Conservation (phyloP, 2,329 filamentous ascomycete genomes). For the Didymella segeticola region DNA sequence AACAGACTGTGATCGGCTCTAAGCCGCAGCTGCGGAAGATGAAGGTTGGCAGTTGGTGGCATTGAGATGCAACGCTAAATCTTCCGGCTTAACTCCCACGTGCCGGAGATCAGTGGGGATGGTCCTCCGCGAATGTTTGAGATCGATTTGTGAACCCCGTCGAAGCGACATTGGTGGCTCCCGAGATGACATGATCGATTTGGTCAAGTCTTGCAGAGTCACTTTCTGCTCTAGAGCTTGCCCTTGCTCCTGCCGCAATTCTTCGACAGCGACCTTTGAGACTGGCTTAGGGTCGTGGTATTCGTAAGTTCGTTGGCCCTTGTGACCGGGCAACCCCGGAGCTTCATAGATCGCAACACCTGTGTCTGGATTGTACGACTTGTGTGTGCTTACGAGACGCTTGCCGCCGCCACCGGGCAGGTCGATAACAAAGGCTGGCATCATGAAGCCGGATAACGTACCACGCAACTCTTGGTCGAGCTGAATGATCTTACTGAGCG, state of each 20-base stretch:
- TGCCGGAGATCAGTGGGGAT: neutral
- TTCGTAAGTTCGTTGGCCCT: slow-evolving; percentile 54
- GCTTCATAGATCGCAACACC: slow-evolving; percentile 64
- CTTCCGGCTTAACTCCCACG: neutral
- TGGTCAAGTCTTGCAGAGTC: neutral
- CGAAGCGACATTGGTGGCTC: neutral
- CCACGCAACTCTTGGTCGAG: slow-evolving; percentile 66
- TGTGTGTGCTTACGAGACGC: slow-evolving; percentile 61
- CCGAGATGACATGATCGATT: neutral
- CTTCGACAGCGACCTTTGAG: neutral
- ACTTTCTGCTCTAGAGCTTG: slow-evolving; percentile 7
- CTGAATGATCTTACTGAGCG: slow-evolving; percentile 64
- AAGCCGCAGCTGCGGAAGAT: slow-evolving; percentile 2
- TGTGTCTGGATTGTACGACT: slow-evolving; percentile 60
- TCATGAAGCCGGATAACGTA: slow-evolving; percentile 68
- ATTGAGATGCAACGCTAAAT: slow-evolving; percentile 1
- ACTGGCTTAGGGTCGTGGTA: slow-evolving; percentile 62
- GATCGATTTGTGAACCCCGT: neutral
- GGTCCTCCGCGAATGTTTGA: neutral
- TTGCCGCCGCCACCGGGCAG: slow-evolving; percentile 70
- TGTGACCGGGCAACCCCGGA: slow-evolving; percentile 58
- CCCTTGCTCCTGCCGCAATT: slow-evolving; percentile 8
- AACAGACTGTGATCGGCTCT: neutral
- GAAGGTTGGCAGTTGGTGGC: neutral
- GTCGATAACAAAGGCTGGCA: slow-evolving; percentile 68